A percentile compares a stretch with the other conserved stretches of the same genome.
Conservation (phyloP, 495 filamentous ascomycete species). For the Aspergillus heteromorphus region DNA sequence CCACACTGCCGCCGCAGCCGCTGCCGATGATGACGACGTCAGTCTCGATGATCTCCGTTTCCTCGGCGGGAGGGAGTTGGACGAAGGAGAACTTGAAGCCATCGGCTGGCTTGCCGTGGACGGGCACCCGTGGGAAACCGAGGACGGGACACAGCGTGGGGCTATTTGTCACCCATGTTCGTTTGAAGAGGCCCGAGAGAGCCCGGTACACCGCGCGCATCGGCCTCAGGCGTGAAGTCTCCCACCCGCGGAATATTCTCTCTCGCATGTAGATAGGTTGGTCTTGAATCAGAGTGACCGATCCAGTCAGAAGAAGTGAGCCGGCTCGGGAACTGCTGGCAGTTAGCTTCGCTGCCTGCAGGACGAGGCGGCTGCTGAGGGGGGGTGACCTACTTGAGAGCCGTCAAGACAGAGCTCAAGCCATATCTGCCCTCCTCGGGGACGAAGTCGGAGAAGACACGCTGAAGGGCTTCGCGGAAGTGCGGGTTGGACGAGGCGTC, state of each 20-base stretch:
- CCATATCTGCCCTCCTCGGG: slow-evolving; percentile 46
- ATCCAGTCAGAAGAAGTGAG: slow-evolving; percentile 62
- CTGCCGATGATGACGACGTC: slow-evolving; percentile 85
- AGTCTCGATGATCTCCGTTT: slow-evolving; percentile 56
- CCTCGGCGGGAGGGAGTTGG: slow-evolving; percentile 41
- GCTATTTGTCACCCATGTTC: slow-evolving; percentile 55
- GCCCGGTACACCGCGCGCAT: slow-evolving; percentile 53
- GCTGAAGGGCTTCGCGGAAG: slow-evolving; percentile 41
- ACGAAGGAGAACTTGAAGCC: slow-evolving; percentile 52
- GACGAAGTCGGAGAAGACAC: slow-evolving; percentile 38
- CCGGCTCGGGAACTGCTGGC: slow-evolving; percentile 57
- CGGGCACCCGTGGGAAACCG: slow-evolving; percentile 57
- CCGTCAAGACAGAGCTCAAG: slow-evolving; percentile 45
- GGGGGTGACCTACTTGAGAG: slow-evolving; percentile 45
- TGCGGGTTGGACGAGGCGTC: slow-evolving; percentile 41
- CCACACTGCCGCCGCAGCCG: slow-evolving; percentile 81
- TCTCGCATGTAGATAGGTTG: slow-evolving; percentile 58
- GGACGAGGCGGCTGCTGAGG: no score
- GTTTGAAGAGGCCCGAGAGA: slow-evolving; percentile 49
- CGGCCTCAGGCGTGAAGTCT: slow-evolving; percentile 50
- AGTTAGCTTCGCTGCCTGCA: slow-evolving; percentile 6
- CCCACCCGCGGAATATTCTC: slow-evolving; percentile 56
- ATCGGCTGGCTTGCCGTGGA: slow-evolving; percentile 54
- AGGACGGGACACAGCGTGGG: slow-evolving; percentile 52
- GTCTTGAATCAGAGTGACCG: slow-evolving; percentile 53